phyloP scores from a whole-genome alignment of 2,329 filamentous ascomycete species.

The Fusarium nodosum region DNA sequence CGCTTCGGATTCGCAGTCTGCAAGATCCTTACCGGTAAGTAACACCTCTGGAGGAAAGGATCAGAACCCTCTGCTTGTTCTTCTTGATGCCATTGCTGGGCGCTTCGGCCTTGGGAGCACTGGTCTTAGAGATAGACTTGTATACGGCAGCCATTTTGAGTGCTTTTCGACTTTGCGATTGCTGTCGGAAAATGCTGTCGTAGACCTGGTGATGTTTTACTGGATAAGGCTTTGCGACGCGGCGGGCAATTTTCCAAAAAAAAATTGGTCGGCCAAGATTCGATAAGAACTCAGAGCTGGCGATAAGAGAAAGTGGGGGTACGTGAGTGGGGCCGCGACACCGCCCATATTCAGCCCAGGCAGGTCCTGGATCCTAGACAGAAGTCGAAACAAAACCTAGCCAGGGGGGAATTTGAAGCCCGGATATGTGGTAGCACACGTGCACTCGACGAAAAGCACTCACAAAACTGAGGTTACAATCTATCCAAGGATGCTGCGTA shows the following conservation, averaged over 20 bases:
- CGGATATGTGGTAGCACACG: constrained; percentile 12
- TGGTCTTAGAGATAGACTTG: constrained; percentile 77
- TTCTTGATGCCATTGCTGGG: constrained; percentile 66
- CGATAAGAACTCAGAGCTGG: constrained; percentile 49
- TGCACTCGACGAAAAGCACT: constrained; percentile 15
- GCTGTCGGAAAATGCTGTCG: constrained; percentile 27
- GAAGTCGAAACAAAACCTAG: constrained; percentile 11
- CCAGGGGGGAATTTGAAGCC: constrained; percentile 2
- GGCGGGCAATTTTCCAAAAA: constrained; percentile 48
- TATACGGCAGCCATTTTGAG: constrained; percentile 75
- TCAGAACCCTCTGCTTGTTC: constrained; percentile 84
- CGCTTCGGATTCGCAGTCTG: constrained; percentile 11
- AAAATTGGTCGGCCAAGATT: constrained; percentile 49
- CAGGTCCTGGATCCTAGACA: constrained; percentile 1
- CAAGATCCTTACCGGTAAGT: constrained; percentile 76
- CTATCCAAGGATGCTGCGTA: constrained; percentile 11
- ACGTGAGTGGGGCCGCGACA: constrained; percentile 40
- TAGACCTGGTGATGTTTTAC: constrained; percentile 31
- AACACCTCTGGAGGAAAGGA: constrained; percentile 92
- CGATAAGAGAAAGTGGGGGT: constrained; percentile 48
- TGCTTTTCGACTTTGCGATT: constrained; percentile 23
- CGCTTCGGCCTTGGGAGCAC: constrained; percentile 63
- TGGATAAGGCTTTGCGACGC: constrained; percentile 42
- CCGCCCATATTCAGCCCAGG: constrained; percentile 34
- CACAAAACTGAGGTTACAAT: not conserved